Evolutionary conservation across 1,139 yeast species (phyloP).

Genomic region (Petasospora fabianii): DNA sequence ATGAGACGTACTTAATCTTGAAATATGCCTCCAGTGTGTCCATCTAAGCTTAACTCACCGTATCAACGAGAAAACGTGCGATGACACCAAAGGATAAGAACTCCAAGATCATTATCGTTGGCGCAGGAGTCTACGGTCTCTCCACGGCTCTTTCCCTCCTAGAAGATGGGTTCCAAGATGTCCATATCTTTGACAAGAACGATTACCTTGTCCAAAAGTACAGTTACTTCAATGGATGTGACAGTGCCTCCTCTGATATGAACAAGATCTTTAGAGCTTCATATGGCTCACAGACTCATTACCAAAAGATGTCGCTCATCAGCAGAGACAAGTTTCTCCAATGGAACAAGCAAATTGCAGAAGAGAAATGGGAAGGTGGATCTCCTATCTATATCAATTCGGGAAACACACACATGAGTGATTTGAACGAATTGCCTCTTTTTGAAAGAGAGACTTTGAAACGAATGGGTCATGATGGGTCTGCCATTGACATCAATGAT

Average conservation of each 20-base stretch:
- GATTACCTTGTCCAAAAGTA: slow-evolving; percentile 30
- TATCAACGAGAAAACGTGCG: background rate
- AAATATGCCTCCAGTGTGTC: too few species aligned
- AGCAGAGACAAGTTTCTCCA: slow-evolving; percentile 15
- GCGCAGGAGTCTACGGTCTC: slow-evolving; percentile 46
- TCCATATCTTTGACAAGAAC: slow-evolving; percentile 35
- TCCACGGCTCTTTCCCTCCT: slow-evolving; percentile 40
- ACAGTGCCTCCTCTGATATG: slow-evolving; percentile 29
- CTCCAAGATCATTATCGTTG: slow-evolving; percentile 34
- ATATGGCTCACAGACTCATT: slow-evolving; percentile 26
- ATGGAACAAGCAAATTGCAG: slow-evolving; percentile 15
- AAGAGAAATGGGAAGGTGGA: slow-evolving; percentile 19
- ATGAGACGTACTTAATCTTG: too few species aligned
- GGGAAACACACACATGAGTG: slow-evolving; percentile 28
- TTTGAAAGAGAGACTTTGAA: slow-evolving; percentile 23
- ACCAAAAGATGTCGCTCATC: slow-evolving; percentile 25
- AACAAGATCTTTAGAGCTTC: slow-evolving; percentile 29
- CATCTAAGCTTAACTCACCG: background rate
- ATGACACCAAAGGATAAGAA: slow-evolving; percentile 6
- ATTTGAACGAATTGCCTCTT: slow-evolving; percentile 20
- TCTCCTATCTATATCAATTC: slow-evolving; percentile 26
- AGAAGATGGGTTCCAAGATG: slow-evolving; percentile 26
- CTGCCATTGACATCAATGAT: slow-evolving; percentile 30
- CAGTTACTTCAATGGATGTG: slow-evolving; percentile 30
- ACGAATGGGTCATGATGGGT: slow-evolving; percentile 25